Conservation (phyloP, 345 rosid species). For the Syzygium aromaticum region DNA sequence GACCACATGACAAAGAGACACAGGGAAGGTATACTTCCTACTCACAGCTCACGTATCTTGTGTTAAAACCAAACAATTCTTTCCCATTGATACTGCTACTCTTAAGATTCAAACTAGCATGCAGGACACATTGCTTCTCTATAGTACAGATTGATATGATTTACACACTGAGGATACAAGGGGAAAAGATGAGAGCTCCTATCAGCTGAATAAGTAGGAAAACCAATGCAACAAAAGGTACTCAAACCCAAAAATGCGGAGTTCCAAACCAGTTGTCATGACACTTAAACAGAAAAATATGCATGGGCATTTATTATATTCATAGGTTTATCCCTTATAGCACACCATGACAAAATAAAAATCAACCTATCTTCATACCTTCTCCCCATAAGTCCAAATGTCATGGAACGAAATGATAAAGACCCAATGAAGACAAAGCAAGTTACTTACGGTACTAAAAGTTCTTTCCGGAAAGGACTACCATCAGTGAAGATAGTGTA, state of each 20-base stretch:
- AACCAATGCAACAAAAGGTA: neutral
- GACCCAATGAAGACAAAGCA: neutral
- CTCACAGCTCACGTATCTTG: neutral
- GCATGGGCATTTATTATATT: neutral
- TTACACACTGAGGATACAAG: neutral
- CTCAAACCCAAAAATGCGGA: neutral
- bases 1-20: neutral
- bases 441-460: slow-evolving; percentile 64
- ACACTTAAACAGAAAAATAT: neutral
- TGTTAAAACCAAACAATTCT: neutral
- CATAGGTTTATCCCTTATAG: neutral
- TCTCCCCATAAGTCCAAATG: neutral
- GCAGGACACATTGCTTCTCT: neutral
- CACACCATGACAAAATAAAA: neutral
- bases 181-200: neutral
- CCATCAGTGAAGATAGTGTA: slow-evolving; percentile 67
- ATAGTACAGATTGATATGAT: neutral
- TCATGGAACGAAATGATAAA: neutral
- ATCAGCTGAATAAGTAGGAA: neutral
- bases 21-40: neutral
- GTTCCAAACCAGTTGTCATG: neutral
- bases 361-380: neutral
- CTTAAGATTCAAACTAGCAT: neutral
- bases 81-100: neutral
- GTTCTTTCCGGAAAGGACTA: slow-evolving; percentile 81